Percentiles rank a stretch among this genome's conserved stretches.
phyloP scores from a whole-genome alignment of 352 stramenopile genomes.

The Phytophthora cajani region DNA sequence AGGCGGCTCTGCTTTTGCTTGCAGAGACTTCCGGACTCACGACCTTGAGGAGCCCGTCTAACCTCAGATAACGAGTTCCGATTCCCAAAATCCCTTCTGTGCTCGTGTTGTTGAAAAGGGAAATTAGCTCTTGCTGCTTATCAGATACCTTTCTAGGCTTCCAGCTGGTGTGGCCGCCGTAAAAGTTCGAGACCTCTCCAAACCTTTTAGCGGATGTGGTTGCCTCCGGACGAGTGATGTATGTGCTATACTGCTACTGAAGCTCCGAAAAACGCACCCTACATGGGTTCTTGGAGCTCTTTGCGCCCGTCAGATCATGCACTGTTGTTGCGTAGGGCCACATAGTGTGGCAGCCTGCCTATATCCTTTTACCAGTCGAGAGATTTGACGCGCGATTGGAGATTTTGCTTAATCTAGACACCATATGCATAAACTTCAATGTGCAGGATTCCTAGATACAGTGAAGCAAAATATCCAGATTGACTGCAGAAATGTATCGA shows the following conservation, averaged over 20 bases:
- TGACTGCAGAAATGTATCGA: neutral
- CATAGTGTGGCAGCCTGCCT: neutral
- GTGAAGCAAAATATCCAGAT: too few relatives aligned
- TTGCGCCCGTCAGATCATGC: too few relatives aligned
- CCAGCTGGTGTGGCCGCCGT: conserved; percentile 8
- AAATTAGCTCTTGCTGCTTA: neutral
- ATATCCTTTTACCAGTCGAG: conserved; percentile 1
- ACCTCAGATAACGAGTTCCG: neutral
- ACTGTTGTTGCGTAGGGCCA: neutral
- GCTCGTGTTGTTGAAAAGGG: conserved; percentile 5
- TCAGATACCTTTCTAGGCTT: conserved; percentile 10
- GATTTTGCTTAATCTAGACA: neutral
- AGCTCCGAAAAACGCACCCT: too few relatives aligned
- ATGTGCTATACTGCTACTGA: too few relatives aligned
- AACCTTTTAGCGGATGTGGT: neutral
- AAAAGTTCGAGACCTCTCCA: neutral
- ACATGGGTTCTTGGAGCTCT: too few relatives aligned
- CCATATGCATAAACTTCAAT: neutral
- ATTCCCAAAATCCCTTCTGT: conserved; percentile 1
- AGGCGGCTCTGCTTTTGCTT: neutral
- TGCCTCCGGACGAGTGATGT: neutral
- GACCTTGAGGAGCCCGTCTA: neutral
- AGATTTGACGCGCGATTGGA: neutral
- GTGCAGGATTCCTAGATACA: too few relatives aligned
- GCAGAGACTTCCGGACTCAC: conserved; percentile 1